A percentile compares a stretch with the other conserved stretches of the same genome.
Evolutionary conservation across 2,329 filamentous ascomycete genomes (phyloP).

Genomic region (Venturia aucupariae): DNA sequence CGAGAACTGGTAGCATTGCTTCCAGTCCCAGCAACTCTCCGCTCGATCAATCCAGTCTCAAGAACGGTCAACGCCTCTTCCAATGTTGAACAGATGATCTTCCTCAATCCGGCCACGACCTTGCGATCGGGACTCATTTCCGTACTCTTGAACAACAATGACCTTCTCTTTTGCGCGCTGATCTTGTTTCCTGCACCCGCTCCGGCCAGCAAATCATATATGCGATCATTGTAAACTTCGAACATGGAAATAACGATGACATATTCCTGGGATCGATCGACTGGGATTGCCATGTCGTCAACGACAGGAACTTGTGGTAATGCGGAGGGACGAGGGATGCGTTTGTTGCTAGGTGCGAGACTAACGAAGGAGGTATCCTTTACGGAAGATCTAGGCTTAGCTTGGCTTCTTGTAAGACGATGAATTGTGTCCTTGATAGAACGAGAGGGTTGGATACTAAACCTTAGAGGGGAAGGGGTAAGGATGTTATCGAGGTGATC

Average conservation of each 20-base stretch:
- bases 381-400: slow-evolving; percentile 33
- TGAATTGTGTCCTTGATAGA: slow-evolving; percentile 24
- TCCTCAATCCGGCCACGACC: slow-evolving; percentile 82
- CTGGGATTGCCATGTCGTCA: slow-evolving; percentile 55
- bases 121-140: slow-evolving; percentile 86
- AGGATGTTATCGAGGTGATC: slow-evolving; percentile 14
- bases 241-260: slow-evolving; percentile 93
- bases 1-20: slow-evolving; percentile 88
- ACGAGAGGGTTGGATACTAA: slow-evolving; percentile 21
- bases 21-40: slow-evolving; percentile 79
- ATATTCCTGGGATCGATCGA: slow-evolving; percentile 67
- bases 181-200: slow-evolving; percentile 33
- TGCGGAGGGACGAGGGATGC: slow-evolving; percentile 58
- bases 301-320: slow-evolving; percentile 69
- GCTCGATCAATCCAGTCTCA: slow-evolving; percentile 79
- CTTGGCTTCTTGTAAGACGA: slow-evolving; percentile 22
- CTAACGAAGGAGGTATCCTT: slow-evolving; percentile 49
- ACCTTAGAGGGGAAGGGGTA: slow-evolving; percentile 7
- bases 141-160: slow-evolving; percentile 84
- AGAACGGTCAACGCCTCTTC: slow-evolving; percentile 82
- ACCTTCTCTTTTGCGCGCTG: slow-evolving; percentile 53
- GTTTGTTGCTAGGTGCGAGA: slow-evolving; percentile 44
- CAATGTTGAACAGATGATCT: slow-evolving; percentile 75
- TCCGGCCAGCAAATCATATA: slow-evolving; percentile 78
- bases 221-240: slow-evolving; percentile 97